A percentile compares a stretch with the other conserved stretches of the same genome.
Conservation (phyloP, 2,329 filamentous ascomycete genomes). For the Chaetomium globosum region DNA sequence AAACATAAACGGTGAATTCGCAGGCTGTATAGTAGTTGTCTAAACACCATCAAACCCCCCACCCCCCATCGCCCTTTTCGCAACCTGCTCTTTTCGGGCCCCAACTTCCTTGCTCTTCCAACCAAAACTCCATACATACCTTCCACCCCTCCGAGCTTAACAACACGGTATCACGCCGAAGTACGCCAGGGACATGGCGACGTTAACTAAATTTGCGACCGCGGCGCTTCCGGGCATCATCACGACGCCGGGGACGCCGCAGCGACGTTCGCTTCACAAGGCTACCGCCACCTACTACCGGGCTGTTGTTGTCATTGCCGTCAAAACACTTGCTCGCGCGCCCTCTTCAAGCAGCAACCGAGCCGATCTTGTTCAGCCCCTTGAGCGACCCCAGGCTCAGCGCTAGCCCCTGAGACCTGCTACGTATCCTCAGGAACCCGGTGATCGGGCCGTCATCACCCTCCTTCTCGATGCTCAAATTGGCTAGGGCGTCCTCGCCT, state of each 20-base stretch:
- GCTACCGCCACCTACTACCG: not conserved
- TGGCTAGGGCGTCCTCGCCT: conserved; percentile 98
- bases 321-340: conserved; percentile 4
- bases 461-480: conserved; percentile 96
- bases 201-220: not conserved
- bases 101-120: conserved; percentile 5
- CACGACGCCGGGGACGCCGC: not conserved
- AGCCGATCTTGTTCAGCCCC: conserved; percentile 81
- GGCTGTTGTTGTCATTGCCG: not conserved
- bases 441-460: conserved; percentile 93
- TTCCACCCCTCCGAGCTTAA: not conserved
- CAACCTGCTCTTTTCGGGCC: conserved; percentile 15
- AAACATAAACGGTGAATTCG: conserved; percentile 13
- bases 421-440: conserved; percentile 96
- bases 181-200: not conserved
- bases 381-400: conserved; percentile 93
- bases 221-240: not conserved
- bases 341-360: conserved; percentile 43
- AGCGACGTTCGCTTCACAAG: not conserved
- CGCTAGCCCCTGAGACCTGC: conserved; percentile 91
- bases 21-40: conserved; percentile 17
- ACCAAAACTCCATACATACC: conserved; percentile 2
- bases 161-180: not conserved
- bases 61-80: conserved; percentile 4
- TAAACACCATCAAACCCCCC: conserved; percentile 8